Percentiles rank a stretch among this genome's conserved stretches.
Evolutionary conservation across 108 stramenopile species (phyloP).

Genomic region (Cylindrotheca closterium): DNA sequence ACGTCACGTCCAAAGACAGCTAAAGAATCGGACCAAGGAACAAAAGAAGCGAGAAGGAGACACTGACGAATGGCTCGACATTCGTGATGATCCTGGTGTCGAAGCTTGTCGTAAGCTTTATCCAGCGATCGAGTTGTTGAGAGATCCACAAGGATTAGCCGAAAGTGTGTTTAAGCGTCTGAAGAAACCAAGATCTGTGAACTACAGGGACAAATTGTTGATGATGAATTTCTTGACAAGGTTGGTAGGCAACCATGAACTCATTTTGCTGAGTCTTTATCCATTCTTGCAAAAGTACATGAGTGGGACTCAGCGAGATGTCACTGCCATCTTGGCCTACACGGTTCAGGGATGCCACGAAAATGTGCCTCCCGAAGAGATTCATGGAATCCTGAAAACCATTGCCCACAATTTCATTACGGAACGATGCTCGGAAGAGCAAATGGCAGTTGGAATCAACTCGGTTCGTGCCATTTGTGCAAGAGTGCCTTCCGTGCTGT

Average conservation of each 20-base stretch:
- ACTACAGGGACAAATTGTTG: constrained; percentile 91
- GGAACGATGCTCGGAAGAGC: constrained; percentile 89
- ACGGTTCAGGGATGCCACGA: constrained; percentile 96
- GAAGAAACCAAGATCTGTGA: constrained; percentile 44
- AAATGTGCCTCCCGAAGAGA: constrained; percentile 94
- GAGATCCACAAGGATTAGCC: constrained; percentile 94
- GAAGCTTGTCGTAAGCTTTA: constrained; percentile 69
- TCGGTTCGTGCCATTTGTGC: constrained; percentile 86
- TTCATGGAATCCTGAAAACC: constrained; percentile 81
- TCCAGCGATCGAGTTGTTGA: constrained; percentile 93
- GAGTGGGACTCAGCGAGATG: constrained; percentile 90
- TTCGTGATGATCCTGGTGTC: constrained; percentile 63
- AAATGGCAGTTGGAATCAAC: constrained; percentile 98
- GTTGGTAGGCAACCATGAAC: constrained; percentile 91
- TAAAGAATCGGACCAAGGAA: constrained; percentile 61
- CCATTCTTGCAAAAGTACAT: constrained; percentile 95
- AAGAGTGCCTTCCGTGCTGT: constrained; percentile 85
- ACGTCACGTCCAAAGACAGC: constrained; percentile 54
- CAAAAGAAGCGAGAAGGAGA: constrained; percentile 61
- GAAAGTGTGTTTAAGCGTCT: constrained; percentile 85
- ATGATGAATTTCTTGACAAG: constrained; percentile 96
- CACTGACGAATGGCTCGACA: constrained; percentile 49
- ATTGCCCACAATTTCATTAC: constrained; percentile 94
- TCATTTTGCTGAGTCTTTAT: constrained; percentile 90
- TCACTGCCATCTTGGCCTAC: constrained; percentile 94